A percentile compares a stretch with the other conserved stretches of the same genome.
phyloP scores from a whole-genome alignment of 2,329 filamentous ascomycete species.

The Drechmeria coniospora region DNA sequence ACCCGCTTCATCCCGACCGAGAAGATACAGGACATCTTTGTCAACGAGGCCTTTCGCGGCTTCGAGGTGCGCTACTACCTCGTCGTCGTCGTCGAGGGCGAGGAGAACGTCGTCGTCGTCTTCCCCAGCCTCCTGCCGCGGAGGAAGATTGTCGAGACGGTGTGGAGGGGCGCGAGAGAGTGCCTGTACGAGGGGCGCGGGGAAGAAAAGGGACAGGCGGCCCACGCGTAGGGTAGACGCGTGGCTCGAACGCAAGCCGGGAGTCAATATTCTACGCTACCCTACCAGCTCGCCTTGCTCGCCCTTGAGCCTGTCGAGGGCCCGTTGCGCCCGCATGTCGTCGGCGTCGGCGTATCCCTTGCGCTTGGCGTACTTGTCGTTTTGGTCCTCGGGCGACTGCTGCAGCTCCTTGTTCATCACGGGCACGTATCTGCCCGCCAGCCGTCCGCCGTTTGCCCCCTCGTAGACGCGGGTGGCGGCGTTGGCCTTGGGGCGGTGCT shows the following conservation, averaged over 20 bases:
- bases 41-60: constrained; percentile 87
- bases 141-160: constrained; percentile 62
- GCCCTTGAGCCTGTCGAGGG: constrained; percentile 15
- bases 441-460: constrained; percentile 35
- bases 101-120: constrained; percentile 82
- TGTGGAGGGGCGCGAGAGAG: constrained; percentile 73
- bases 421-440: constrained; percentile 38
- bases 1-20: constrained; percentile 69
- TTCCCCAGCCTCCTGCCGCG: constrained; percentile 71
- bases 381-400: constrained; percentile 36
- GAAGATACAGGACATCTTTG: constrained; percentile 81
- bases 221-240: background rate
- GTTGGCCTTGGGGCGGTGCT: constrained; percentile 19
- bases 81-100: constrained; percentile 76
- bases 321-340: constrained; percentile 26
- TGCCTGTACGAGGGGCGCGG: constrained; percentile 53
- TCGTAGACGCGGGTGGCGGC: constrained; percentile 28
- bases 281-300: too few relatives aligned
- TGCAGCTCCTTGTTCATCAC: constrained; percentile 35
- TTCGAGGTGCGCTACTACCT: constrained; percentile 87
- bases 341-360: constrained; percentile 40
- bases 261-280: too few relatives aligned
- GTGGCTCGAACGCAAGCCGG: constrained; percentile 4
- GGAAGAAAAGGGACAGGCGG: constrained; percentile 14
- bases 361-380: constrained; percentile 45